Percentiles rank a stretch among this genome's conserved stretches.
Evolutionary conservation across 352 stramenopile genomes (phyloP).

Genomic region (Globisporangium sylvaticum): DNA sequence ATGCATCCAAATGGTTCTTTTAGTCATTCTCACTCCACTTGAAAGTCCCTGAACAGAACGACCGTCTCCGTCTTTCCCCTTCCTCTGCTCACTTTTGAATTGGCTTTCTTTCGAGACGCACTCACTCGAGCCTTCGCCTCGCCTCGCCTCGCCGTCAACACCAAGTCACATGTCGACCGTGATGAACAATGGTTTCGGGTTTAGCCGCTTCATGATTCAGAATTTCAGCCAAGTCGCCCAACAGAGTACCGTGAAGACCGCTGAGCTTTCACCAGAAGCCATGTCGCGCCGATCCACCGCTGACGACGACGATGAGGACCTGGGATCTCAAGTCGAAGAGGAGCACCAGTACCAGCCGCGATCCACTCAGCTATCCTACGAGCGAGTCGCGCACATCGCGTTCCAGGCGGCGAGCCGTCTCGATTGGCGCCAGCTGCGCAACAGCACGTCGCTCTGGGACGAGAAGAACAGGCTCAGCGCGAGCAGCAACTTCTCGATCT

Average conservation of each 20-base stretch:
- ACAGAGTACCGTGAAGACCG: neutral
- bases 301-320: slow-evolving; percentile 3
- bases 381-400: slow-evolving; percentile 11
- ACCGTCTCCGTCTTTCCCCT: neutral
- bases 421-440: slow-evolving; percentile 18
- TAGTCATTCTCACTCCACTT: neutral
- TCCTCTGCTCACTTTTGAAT: slow-evolving; percentile 13
- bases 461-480: slow-evolving; percentile 12
- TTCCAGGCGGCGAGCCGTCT: slow-evolving; percentile 9
- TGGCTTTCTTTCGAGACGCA: slow-evolving; percentile 6
- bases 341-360: neutral
- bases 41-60: neutral
- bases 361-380: slow-evolving; percentile 11
- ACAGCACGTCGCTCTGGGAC: slow-evolving; percentile 19
- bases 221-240: slow-evolving; percentile 1
- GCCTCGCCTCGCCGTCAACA: neutral
- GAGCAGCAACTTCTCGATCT: slow-evolving; percentile 15
- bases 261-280: neutral
- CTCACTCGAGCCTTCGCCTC: neutral
- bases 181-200: slow-evolving; percentile 12
- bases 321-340: neutral
- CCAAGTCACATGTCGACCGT: slow-evolving; percentile 2
- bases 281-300: slow-evolving; percentile 16
- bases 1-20: neutral
- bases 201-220: slow-evolving; percentile 16